These are phyloP conservation scores for Aspergillus aculeatus DNA, from an alignment of 2,329 filamentous ascomycete genomes.

Conservation along the genomic window DNA sequence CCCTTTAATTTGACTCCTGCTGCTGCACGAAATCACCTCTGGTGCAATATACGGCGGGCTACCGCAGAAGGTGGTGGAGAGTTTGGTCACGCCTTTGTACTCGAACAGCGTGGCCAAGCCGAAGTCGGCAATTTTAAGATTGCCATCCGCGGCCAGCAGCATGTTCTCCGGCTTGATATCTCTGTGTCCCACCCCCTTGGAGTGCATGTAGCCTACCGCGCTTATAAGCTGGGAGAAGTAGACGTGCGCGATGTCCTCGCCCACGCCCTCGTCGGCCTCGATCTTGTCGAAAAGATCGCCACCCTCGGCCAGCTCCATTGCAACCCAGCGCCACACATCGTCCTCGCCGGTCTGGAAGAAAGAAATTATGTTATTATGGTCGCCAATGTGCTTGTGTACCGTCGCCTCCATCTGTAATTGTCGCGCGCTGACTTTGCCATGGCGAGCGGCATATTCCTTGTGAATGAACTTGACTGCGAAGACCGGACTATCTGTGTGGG, in stretches of 20 bases:
- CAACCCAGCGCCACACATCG: slow-evolving; percentile 88
- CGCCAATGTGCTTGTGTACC: slow-evolving; percentile 81
- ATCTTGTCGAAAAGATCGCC: slow-evolving; percentile 99
- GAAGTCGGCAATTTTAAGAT: slow-evolving; percentile 94
- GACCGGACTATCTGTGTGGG: slow-evolving; percentile 66
- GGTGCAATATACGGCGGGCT: slow-evolving; percentile 97
- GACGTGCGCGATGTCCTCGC: slow-evolving; percentile 89
- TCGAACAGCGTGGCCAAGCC: slow-evolving; percentile 92
- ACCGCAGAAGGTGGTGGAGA: slow-evolving; percentile 86
- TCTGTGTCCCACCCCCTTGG: slow-evolving; percentile 89
- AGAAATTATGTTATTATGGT: slow-evolving; percentile 90
- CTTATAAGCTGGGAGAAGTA: slow-evolving; percentile 92
- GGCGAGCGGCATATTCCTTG: slow-evolving; percentile 86
- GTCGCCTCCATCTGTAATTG: slow-evolving; percentile 91
- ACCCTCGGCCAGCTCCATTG: slow-evolving; percentile 94
- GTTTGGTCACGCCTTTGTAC: slow-evolving; percentile 78
- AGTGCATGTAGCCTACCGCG: slow-evolving; percentile 93
- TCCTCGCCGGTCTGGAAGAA: slow-evolving; percentile 90
- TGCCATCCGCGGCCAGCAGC: slow-evolving; percentile 76
- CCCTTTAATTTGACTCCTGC: slow-evolving; percentile 50
- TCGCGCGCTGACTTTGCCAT: slow-evolving; percentile 83
- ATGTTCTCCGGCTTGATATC: slow-evolving; percentile 96
- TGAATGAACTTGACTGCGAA: slow-evolving; percentile 99
- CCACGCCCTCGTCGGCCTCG: slow-evolving; percentile 93
- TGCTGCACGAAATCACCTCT: slow-evolving; percentile 67